A percentile compares a stretch with the other conserved stretches of the same genome.
These are phyloP conservation scores for Penicillium nucicola DNA, from an alignment of 495 filamentous ascomycete species.

Conservation along the genomic window DNA sequence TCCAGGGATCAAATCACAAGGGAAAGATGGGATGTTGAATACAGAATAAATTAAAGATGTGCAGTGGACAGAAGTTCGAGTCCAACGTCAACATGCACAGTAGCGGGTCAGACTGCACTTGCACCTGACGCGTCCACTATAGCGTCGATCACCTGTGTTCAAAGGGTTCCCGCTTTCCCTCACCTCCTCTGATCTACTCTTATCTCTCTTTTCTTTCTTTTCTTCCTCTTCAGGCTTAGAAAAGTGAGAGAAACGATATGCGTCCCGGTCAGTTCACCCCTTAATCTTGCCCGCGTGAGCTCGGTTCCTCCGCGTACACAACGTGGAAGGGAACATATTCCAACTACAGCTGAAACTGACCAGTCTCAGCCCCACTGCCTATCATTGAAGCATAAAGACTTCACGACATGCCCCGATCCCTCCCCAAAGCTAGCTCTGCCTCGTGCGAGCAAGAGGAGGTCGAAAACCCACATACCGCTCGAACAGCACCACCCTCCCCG, in stretches of 20 bases:
- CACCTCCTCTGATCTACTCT: not conserved
- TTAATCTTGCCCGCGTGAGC: not conserved
- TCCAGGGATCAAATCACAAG: not conserved
- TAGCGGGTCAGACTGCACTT: constrained; percentile 1
- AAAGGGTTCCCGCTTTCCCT: not conserved
- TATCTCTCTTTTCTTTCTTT: not conserved
- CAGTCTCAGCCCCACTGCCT: not conserved
- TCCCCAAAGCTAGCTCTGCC: constrained; percentile 14
- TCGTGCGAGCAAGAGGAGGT: constrained; percentile 21
- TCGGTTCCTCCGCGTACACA: not conserved
- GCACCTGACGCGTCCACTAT: constrained; percentile 10
- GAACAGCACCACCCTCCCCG: constrained; percentile 41
- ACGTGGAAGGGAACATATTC: constrained; percentile 2
- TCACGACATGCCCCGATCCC: constrained; percentile 30
- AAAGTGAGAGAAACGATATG: constrained; percentile 1
- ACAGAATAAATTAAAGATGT: constrained; percentile 2
- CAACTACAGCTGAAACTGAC: not conserved
- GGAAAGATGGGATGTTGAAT: not conserved
- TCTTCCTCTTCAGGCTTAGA: not conserved
- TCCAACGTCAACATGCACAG: not conserved
- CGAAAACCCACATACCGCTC: constrained; percentile 10
- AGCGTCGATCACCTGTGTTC: constrained; percentile 4
- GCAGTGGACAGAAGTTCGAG: no score
- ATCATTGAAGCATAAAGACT: constrained; percentile 9
- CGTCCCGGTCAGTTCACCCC: not conserved